Conservation (phyloP, 176 grass and related monocot species). For the Zoysia pacifica region DNA sequence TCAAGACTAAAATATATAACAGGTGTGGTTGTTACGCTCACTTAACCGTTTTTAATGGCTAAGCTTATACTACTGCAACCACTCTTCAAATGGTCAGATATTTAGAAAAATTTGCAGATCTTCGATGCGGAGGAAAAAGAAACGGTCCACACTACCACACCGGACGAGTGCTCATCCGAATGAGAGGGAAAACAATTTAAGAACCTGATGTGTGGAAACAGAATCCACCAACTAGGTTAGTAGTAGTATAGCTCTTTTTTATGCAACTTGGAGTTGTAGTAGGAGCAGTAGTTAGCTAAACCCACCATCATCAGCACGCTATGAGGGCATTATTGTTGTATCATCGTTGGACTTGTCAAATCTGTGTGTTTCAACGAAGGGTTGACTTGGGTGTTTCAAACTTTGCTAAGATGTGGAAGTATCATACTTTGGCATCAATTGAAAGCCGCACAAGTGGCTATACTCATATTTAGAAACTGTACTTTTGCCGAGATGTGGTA, state of each 20-base stretch:
- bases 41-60: constrained; percentile 17
- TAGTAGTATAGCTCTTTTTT: not conserved
- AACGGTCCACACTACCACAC: not conserved
- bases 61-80: not conserved
- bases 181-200: not conserved
- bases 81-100: constrained; percentile 19
- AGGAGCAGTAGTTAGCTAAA: constrained; percentile 20
- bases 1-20: not conserved
- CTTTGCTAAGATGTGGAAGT: not conserved
- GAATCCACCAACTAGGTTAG: constrained; percentile 37
- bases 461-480: no score
- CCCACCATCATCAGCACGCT: not conserved
- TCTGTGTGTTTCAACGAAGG: not conserved
- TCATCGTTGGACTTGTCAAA: not conserved
- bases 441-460: no score
- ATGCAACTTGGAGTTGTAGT: not conserved
- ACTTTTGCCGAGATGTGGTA: no score
- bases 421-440: not conserved
- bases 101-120: not conserved
- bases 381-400: not conserved
- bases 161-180: not conserved
- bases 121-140: not conserved
- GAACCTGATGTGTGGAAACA: constrained; percentile 12
- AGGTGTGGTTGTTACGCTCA: not conserved
- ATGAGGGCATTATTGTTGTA: not conserved